Conservation (phyloP, 2,329 filamentous ascomycete genomes). For the Meredithiella fracta region DNA sequence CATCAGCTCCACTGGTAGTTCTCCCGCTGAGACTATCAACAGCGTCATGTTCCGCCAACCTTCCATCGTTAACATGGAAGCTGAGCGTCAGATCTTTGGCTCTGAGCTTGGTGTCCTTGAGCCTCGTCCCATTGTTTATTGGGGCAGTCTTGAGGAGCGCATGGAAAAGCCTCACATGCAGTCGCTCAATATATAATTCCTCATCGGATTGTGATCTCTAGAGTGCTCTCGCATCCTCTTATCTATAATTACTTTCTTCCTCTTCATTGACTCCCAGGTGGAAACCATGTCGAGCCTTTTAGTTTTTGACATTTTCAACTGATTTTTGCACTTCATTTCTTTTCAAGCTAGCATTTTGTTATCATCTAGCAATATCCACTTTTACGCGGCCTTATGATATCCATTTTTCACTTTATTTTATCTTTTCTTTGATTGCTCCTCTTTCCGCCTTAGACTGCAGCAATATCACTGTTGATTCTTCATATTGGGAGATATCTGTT, state of each 20-base stretch:
- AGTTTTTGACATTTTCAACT: neutral
- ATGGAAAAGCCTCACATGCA: constrained; percentile 21
- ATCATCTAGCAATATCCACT: constrained; percentile 6
- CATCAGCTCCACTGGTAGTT: constrained; percentile 23
- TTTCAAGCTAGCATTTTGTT: constrained; percentile 3
- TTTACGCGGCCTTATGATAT: constrained; percentile 14
- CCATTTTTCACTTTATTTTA: too few relatives aligned
- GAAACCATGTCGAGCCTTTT: constrained; percentile 4
- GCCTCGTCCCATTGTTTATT: constrained; percentile 46
- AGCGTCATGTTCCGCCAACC: constrained; percentile 41
- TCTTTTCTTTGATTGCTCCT: neutral
- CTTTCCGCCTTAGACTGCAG: neutral
- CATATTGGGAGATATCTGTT: neutral
- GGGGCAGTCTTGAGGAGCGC: constrained; percentile 45
- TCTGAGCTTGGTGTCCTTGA: constrained; percentile 41
- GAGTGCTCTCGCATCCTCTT: neutral
- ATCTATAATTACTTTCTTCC: constrained; percentile 4
- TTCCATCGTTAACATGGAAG: constrained; percentile 39
- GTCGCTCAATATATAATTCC: constrained; percentile 10
- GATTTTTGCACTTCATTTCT: constrained; percentile 1
- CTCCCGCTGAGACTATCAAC: constrained; percentile 36
- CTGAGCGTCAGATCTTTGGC: constrained; percentile 37
- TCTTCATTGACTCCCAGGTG: constrained; percentile 12
- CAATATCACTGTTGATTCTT: neutral
- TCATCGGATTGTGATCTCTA: neutral